phyloP scores from a whole-genome alignment of 2,329 filamentous ascomycete species.

The Aspergillus fumigatiaffinis region DNA sequence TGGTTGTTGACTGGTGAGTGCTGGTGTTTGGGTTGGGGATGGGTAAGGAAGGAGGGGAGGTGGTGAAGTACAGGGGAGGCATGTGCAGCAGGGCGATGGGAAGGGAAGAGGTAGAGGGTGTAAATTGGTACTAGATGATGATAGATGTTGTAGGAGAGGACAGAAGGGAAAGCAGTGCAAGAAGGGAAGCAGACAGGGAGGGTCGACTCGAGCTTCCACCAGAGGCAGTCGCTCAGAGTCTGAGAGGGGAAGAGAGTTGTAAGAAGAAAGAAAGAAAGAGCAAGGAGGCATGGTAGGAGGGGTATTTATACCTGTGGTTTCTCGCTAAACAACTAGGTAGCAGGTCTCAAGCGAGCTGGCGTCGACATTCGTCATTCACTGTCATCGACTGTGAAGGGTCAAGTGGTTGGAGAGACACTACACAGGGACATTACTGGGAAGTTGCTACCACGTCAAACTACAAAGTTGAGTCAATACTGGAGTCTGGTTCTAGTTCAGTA shows the following conservation, averaged over 20 bases:
- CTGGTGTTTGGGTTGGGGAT: neutral
- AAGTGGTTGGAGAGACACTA: too few relatives aligned
- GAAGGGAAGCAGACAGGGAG: neutral
- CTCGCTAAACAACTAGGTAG: neutral
- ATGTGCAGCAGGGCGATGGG: neutral
- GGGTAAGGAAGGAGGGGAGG: too few relatives aligned
- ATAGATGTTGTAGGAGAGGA: neutral
- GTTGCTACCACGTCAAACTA: neutral
- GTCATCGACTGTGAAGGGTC: neutral
- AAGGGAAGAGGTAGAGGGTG: neutral
- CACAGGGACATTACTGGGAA: neutral
- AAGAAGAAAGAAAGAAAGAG: neutral
- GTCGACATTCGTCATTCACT: neutral
- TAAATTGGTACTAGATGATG: neutral
- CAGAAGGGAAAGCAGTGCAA: neutral
- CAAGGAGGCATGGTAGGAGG: neutral
- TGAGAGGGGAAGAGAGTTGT: neutral
- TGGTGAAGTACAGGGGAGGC: neutral
- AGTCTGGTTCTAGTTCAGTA: neutral
- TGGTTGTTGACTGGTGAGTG: neutral
- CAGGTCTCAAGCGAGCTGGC: neutral
- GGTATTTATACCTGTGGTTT: neutral
- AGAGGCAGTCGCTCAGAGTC: neutral
- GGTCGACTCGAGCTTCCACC: neutral
- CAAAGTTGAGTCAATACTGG: neutral